phyloP scores from a whole-genome alignment of 2,329 filamentous ascomycete genomes.

The Fusarium sacchari region DNA sequence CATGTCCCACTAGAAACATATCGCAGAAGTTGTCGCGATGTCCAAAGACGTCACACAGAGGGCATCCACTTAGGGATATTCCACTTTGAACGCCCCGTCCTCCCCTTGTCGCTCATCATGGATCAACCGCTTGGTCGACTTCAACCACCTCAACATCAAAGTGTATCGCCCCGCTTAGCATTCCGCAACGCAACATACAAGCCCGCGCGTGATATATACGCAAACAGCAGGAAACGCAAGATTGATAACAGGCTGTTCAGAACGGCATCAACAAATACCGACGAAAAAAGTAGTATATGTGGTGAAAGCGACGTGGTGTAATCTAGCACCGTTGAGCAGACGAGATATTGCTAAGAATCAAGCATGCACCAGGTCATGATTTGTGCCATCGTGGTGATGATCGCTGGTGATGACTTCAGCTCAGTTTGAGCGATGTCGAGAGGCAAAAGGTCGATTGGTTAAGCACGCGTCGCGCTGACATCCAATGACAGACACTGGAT shows the following conservation, averaged over 20 bases:
- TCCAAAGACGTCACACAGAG: conserved; percentile 19
- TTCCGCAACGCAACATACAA: conserved; percentile 4
- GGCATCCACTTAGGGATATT: background rate
- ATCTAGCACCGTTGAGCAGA: background rate
- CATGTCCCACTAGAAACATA: conserved; percentile 23
- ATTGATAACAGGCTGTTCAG: background rate
- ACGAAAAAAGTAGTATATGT: background rate
- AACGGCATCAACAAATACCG: background rate
- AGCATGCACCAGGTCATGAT: background rate
- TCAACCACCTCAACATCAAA: conserved; percentile 6
- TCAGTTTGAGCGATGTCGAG: conserved; percentile 15
- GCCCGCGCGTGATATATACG: background rate
- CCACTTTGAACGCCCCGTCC: conserved; percentile 1
- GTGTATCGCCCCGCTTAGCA: conserved; percentile 5
- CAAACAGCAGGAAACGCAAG: background rate
- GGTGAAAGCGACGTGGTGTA: background rate
- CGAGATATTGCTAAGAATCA: background rate
- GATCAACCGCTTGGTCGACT: conserved; percentile 31
- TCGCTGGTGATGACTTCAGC: conserved; percentile 31
- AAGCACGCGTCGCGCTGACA: conserved; percentile 13
- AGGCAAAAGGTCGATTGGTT: conserved; percentile 23
- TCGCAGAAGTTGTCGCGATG: conserved; percentile 2
- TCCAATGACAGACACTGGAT: conserved; percentile 2
- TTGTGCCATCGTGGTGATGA: conserved; percentile 14
- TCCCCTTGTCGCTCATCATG: conserved; percentile 12